phyloP scores from a whole-genome alignment of 768 basidiomycete species.

The Lactarius quietus region DNA sequence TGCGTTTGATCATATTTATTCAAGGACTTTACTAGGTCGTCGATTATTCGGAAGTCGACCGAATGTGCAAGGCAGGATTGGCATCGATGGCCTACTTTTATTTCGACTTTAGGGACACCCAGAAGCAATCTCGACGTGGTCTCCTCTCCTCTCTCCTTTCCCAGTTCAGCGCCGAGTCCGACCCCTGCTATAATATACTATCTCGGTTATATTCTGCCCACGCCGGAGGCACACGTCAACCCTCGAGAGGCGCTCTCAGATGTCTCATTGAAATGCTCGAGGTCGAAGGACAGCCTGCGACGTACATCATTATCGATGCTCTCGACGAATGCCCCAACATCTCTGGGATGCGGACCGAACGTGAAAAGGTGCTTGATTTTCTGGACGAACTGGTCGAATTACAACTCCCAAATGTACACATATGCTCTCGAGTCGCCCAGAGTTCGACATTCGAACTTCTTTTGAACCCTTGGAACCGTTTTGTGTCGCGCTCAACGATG shows the following conservation, averaged over 20 bases:
- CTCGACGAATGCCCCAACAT: slow-evolving; percentile 7
- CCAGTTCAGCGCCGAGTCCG: slow-evolving; percentile 3
- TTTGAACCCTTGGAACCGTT: not conserved
- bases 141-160: slow-evolving; percentile 1
- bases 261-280: not conserved
- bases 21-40: not conserved
- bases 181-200: not conserved
- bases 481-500: slow-evolving; percentile 1
- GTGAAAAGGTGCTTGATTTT: not conserved
- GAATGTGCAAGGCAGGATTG: not conserved
- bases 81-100: slow-evolving; percentile 8
- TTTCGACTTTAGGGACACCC: slow-evolving; percentile 4
- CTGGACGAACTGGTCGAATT: not conserved
- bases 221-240: not conserved
- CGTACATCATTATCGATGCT: slow-evolving; percentile 8
- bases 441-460: not conserved
- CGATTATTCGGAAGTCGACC: not conserved
- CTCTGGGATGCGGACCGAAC: not conserved
- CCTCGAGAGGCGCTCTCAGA: not conserved
- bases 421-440: slow-evolving; percentile 8
- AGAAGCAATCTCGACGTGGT: not conserved
- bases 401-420: not conserved
- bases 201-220: slow-evolving; percentile 6
- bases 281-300: not conserved
- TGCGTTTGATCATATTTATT: not conserved